Evolutionary conservation across 148 eudicot species (phyloP), one percentile per base, ranked within the genome.

Genomic region (Nepenthes mirabilis): DNA sequence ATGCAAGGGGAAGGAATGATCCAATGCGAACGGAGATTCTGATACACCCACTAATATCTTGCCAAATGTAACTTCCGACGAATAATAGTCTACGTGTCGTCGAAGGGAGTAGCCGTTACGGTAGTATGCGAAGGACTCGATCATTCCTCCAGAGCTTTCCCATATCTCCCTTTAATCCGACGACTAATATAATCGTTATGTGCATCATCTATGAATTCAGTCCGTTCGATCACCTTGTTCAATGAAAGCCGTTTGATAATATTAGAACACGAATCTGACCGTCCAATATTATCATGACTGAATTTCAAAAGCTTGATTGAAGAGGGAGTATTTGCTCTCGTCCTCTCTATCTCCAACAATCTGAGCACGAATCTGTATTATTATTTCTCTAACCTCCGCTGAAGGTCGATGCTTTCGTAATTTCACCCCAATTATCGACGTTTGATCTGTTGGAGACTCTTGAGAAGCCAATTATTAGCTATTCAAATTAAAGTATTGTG

Each of bases 281-380:
- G 55, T 52, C 55, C 55, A 52, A 52, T 52, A 23, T 23, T 52
- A 6, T 11, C 55, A 52, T 52, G n/a, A 52, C n/a, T 52, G 55
- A 52, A 52, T 52, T 52, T 52, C 55, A 52, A 52, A 52, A 52
- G 55, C 55, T 52, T 23, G 23, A n/a, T 14, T 52, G 55, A 11
- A 11, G 55, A 52, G 55, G n/a, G 55, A 23, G 55, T 2, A 32
- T 32, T 52, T 32, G 14, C 55, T 52, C 55, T 52, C 53, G 3
- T n/a, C 55, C 23, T 52, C 55, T 11, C 55, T 52, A 14, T 12
- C 55, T 52, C 6, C 55, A 12, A 13, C 11, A 52, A 52, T 52
- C 23, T 11, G 9, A 52, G 55, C 32, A 6, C 55, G 2, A 23
- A 52, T 52, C 55, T 52, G 55, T 52, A 12, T n/a, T 10, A 2